Conservation (phyloP, 768 basidiomycete species). For the Xerocomellus amylosporus region DNA sequence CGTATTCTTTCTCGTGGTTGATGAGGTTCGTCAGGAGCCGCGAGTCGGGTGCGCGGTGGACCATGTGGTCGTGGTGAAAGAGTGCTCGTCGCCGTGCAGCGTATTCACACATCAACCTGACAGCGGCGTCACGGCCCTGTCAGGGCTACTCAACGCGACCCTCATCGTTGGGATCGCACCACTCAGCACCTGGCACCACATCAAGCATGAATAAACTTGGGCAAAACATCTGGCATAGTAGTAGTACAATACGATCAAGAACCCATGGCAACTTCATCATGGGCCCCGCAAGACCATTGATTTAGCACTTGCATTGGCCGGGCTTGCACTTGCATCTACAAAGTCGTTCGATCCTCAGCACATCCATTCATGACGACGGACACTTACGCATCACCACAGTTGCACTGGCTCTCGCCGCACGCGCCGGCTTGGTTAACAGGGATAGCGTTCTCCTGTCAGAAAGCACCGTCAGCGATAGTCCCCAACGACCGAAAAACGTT, state of each 20-base stretch:
- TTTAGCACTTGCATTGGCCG: slow-evolving; percentile 13
- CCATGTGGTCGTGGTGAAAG: slow-evolving; percentile 39
- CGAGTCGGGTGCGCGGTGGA: slow-evolving; percentile 70
- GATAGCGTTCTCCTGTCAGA: slow-evolving; percentile 6
- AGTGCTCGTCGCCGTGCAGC: not conserved
- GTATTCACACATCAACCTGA: too few relatives aligned
- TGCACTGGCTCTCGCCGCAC: slow-evolving; percentile 7
- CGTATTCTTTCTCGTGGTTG: slow-evolving; percentile 67
- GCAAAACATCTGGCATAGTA: too few relatives aligned
- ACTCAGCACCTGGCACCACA: too few relatives aligned
- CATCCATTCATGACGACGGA: not conserved
- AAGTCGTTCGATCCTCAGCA: not conserved
- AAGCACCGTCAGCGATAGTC: not conserved
- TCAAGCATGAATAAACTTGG: too few relatives aligned
- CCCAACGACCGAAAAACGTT: not conserved
- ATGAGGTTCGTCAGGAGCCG: slow-evolving; percentile 69
- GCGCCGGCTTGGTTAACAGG: slow-evolving; percentile 16
- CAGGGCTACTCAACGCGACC: too few relatives aligned
- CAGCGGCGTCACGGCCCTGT: too few relatives aligned
- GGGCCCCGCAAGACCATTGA: not conserved
- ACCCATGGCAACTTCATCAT: not conserved
- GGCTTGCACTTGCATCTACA: slow-evolving; percentile 18
- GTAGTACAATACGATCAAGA: too few relatives aligned
- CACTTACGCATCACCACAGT: slow-evolving; percentile 12
- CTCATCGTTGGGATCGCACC: too few relatives aligned